Base-by-base conservation (phyloP, 495 filamentous ascomycete genomes). In the Pyronema omphalodes region DNA sequence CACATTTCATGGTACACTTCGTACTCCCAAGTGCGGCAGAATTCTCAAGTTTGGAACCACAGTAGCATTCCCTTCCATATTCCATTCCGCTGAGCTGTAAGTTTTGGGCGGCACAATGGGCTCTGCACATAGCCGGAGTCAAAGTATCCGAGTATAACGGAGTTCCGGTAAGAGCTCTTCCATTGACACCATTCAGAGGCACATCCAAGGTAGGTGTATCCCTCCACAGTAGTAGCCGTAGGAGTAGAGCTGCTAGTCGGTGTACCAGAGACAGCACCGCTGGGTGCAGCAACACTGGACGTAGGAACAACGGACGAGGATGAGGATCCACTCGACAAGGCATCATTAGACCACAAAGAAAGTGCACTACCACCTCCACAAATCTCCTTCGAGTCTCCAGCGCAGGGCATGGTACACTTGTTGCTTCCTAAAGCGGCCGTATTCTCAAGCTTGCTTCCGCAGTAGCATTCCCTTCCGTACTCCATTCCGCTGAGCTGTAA, bases 391-490 rank as follows among this genome's bases (percentile, higher is more conserved):
- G 55, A 55, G 58, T 81, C 74, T 37, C 74, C 77, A 37, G 70
- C 71, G 67, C 79, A 83, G 34, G 65, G 53, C 70, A 73, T 75
- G 53, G 64, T 68, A 63, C 80, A 83, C 9, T 53, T 58, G 9
- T 60, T 61, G 8, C 62, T 54, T 53, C 60, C 60, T 7, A 63
- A 46, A 6, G n/a, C 44, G 9, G 62, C 40, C 6, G 58, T 55
- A 37, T 60, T 57, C 29, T 60, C 55, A 4, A 64, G 58, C 4
- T 66, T 64, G 56, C 77, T 74, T 9, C 77, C 80, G 61, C 81
- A 84, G 68, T 79, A 84, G 60, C 81, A 84, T 61, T 87, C 78
- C 19, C 76, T 72, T 41, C 76, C 77, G 57, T 84, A 86, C 67
- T 87, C 83, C 5, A 83, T 66, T 49, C 81, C 83, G 52, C 71